Conservation (phyloP, 495 filamentous ascomycete species). For the Saxophila tyrrhenica region DNA sequence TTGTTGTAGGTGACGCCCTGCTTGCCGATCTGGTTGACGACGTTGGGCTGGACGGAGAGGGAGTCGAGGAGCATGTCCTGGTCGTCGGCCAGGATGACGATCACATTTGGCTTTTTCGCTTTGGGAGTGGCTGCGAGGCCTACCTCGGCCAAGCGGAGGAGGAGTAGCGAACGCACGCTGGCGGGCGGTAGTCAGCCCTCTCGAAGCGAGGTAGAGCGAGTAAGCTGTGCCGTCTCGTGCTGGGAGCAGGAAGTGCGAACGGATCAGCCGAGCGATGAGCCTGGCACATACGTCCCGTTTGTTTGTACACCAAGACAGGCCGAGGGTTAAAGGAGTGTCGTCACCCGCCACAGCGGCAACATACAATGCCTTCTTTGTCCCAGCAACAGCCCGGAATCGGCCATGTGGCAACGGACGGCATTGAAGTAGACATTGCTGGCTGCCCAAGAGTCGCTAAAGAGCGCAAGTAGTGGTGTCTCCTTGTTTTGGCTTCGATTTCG, state of each 20-base stretch:
- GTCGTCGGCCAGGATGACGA: conserved; percentile 25
- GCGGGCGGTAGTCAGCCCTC: background rate
- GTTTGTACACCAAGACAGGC: no score
- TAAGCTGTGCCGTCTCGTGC: no score
- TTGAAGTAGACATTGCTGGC: no score
- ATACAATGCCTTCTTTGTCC: background rate
- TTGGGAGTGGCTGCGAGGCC: background rate
- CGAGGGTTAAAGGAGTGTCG: background rate
- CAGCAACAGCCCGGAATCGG: background rate
- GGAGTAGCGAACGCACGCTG: background rate
- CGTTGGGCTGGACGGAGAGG: background rate
- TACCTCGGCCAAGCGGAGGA: background rate
- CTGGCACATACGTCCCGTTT: background rate
- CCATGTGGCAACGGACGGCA: background rate
- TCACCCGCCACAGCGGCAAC: background rate
- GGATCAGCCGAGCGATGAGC: background rate
- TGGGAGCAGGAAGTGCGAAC: no score
- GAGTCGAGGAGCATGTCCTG: conserved; percentile 13
- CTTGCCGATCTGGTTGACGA: conserved; percentile 16
- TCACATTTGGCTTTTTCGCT: conserved; percentile 13
- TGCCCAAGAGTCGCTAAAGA: no score
- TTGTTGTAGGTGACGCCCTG: conserved; percentile 17
- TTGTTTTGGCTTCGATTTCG: no score
- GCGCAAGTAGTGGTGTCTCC: no score
- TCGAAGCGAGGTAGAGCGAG: no score